phyloP scores from a whole-genome alignment of 805 yeast species.

The Sungouiozyma ichnusensis region DNA sequence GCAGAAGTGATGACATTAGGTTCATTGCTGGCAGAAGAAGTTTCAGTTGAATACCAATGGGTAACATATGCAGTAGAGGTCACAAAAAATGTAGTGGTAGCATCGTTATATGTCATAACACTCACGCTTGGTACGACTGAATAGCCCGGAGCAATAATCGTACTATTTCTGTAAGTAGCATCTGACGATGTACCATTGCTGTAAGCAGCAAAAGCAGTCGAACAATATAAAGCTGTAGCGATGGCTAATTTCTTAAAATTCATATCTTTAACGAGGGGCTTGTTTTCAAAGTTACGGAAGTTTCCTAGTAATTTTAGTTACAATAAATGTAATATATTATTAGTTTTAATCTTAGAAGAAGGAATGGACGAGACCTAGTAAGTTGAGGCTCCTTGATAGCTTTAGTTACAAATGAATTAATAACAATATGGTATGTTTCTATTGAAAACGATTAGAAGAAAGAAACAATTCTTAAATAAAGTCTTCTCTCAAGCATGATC shows the following conservation, averaged over 20 bases:
- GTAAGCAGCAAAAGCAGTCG: conserved; percentile 13
- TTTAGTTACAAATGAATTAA: not conserved
- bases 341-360: conserved; percentile 1
- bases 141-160: conserved; percentile 15
- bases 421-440: not conserved
- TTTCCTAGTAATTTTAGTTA: not conserved
- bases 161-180: conserved; percentile 4
- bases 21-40: conserved; percentile 1
- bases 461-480: not conserved
- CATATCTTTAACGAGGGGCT: conserved; percentile 5
- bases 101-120: conserved; percentile 15
- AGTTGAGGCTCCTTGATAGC: conserved; percentile 8
- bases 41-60: conserved; percentile 6
- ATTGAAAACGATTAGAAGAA: no score
- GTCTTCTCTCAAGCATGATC: not conserved
- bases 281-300: no score
- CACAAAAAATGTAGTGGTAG: conserved; percentile 18
- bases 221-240: conserved; percentile 6
- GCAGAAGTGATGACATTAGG: conserved; percentile 1
- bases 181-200: conserved; percentile 10
- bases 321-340: conserved; percentile 5
- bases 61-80: conserved; percentile 19
- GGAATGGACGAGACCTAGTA: conserved; percentile 17
- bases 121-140: conserved; percentile 12
- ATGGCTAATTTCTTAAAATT: conserved; percentile 6